Percentiles rank a stretch among this genome's conserved stretches.
Evolutionary conservation across 2,329 filamentous ascomycete genomes (phyloP).

Genomic region (Elsinoe necatrix): DNA sequence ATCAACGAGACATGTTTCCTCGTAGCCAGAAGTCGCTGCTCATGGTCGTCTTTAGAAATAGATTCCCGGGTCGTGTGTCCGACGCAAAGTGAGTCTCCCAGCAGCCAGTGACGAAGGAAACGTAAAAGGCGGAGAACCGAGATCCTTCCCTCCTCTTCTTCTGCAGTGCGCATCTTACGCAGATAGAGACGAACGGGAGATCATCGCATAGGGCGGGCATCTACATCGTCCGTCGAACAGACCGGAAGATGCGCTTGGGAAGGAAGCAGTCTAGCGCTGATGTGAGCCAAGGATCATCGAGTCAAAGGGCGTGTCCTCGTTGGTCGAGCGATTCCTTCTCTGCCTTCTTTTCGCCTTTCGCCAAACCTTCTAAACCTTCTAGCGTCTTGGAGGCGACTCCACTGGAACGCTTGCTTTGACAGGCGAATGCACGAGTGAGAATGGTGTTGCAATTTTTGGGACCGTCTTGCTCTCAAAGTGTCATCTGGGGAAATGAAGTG

Average conservation of each 20-base stretch:
- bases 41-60: not conserved
- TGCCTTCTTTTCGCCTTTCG: not conserved
- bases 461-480: not conserved
- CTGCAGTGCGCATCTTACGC: not conserved
- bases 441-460: not conserved
- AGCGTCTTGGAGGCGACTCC: not conserved
- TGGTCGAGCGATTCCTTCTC: not conserved
- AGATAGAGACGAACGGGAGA: not conserved
- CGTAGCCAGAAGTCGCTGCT: not conserved
- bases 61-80: not conserved
- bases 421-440: not conserved
- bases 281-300: not conserved
- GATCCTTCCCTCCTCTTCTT: not conserved
- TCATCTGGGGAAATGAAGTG: not conserved
- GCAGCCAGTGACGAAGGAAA: not conserved
- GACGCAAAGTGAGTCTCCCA: not conserved
- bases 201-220: not conserved
- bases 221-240: no score
- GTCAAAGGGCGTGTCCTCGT: not conserved
- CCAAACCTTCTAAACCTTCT: conserved; percentile 3
- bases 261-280: not conserved
- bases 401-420: not conserved
- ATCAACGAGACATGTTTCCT: not conserved
- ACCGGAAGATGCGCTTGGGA: not conserved
- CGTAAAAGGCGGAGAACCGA: not conserved